These are phyloP conservation scores for Penicillium sclerotiorum DNA, from an alignment of 2,329 filamentous ascomycete genomes.

Conservation along the genomic window DNA sequence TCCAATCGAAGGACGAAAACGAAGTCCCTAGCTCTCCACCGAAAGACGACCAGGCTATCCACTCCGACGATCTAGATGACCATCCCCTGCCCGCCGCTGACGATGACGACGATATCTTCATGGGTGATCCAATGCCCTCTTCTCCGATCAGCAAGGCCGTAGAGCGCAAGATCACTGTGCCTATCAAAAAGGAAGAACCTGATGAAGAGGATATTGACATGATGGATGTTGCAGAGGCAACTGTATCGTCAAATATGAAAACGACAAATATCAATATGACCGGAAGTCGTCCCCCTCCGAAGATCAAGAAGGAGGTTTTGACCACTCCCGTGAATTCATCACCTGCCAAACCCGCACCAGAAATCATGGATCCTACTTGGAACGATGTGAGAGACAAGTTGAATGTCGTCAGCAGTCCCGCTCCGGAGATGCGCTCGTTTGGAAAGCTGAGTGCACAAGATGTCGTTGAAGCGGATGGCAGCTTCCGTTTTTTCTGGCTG, in stretches of 20 bases:
- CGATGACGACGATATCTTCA: conserved; percentile 76
- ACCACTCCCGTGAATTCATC: conserved; percentile 77
- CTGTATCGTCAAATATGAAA: conserved; percentile 64
- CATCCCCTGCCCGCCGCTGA: conserved; percentile 60
- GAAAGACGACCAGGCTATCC: conserved; percentile 41
- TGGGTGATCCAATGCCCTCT: conserved; percentile 84
- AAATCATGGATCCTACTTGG: conserved; percentile 79
- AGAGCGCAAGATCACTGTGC: conserved; percentile 65
- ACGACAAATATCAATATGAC: conserved; percentile 79
- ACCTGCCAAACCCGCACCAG: conserved; percentile 62
- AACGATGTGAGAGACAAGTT: conserved; percentile 82
- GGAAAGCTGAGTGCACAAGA: conserved; percentile 83
- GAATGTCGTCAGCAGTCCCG: conserved; percentile 78
- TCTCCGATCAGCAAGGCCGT: conserved; percentile 82
- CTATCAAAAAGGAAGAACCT: conserved; percentile 63
- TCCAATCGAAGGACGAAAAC: conserved; percentile 48
- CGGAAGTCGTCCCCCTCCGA: conserved; percentile 76
- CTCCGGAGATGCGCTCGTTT: conserved; percentile 61
- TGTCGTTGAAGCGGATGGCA: conserved; percentile 91
- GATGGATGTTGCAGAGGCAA: conserved; percentile 82
- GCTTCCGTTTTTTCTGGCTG: conserved; percentile 92
- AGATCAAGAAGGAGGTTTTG: conserved; percentile 68
- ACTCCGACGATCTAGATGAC: conserved; percentile 56
- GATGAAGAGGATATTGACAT: conserved; percentile 78
- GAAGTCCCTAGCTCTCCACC: conserved; percentile 49